These are phyloP conservation scores for Cucurbita argyrosperma DNA, from an alignment of 306 rosid genomes.

Conservation along the genomic window DNA sequence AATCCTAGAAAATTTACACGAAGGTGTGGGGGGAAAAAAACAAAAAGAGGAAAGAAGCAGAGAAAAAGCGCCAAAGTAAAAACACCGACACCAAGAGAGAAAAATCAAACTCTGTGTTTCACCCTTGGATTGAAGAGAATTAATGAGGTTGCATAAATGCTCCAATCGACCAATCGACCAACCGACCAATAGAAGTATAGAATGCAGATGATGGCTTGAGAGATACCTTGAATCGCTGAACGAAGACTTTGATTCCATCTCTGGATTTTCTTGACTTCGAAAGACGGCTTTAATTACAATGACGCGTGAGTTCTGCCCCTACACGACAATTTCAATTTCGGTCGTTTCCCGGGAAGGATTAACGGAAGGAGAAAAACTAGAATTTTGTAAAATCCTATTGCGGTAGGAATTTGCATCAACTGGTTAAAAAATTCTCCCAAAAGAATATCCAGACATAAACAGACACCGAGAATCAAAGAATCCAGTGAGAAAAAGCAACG, in stretches of 20 bases:
- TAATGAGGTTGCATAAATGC: conserved; percentile 1
- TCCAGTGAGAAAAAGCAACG: background rate
- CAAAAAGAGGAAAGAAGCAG: background rate
- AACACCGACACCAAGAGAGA: background rate
- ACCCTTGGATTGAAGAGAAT: conserved; percentile 8
- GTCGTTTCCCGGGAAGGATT: background rate
- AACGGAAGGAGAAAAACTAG: background rate
- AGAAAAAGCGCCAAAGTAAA: conserved; percentile 19
- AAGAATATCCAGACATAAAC: background rate
- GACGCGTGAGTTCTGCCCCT: conserved; percentile 31
- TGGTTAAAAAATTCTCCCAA: background rate
- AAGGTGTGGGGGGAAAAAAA: background rate
- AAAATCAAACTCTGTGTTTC: background rate
- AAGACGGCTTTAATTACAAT: conserved; percentile 6
- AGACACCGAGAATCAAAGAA: background rate
- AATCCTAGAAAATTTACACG: background rate
- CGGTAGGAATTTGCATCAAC: too few species aligned
- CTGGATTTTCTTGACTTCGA: conserved; percentile 13
- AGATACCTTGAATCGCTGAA: conserved; percentile 13
- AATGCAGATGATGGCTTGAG: too few species aligned
- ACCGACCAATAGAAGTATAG: background rate
- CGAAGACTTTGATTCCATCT: conserved; percentile 28
- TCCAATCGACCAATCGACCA: background rate
- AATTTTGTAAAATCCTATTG: background rate
- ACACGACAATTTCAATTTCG: background rate